phyloP scores from a whole-genome alignment of 768 basidiomycete species.

The Trametes coccinea region DNA sequence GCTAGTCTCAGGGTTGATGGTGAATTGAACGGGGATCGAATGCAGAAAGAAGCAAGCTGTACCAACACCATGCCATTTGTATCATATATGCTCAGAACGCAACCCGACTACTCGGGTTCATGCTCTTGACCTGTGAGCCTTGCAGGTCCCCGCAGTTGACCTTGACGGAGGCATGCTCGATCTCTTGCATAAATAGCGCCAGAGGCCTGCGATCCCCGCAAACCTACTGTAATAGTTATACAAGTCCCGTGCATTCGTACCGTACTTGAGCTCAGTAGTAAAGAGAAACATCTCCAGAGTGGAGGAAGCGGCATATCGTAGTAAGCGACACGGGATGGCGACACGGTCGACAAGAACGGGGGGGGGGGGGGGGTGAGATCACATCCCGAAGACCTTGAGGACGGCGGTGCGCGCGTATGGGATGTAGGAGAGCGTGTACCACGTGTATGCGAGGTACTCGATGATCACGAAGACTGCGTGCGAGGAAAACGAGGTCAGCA shows the following conservation, averaged over 20 bases:
- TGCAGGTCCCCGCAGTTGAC: too few species aligned
- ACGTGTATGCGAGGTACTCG: conserved; percentile 88
- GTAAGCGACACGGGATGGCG: not conserved
- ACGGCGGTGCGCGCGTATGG: conserved; percentile 84
- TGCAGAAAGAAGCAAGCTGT: not conserved
- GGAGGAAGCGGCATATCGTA: not conserved
- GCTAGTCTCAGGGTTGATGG: conserved; percentile 2
- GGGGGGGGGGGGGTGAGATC: not conserved
- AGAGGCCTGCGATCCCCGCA: too few species aligned
- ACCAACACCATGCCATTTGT: not conserved
- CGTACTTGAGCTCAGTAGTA: not conserved
- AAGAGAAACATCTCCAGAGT: not conserved
- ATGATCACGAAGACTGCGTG: conserved; percentile 82
- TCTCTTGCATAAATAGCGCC: too few species aligned
- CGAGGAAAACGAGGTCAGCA: not conserved
- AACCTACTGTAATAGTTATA: not conserved
- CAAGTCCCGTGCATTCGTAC: conserved; percentile 14
- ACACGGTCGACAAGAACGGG: not conserved
- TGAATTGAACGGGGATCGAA: not conserved
- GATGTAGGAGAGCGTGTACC: conserved; percentile 88
- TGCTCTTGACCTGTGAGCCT: too few species aligned
- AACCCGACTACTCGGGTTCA: too few species aligned
- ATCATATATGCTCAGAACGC: not conserved
- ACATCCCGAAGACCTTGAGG: conserved; percentile 59
- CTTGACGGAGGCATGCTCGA: too few species aligned